Percentiles rank a stretch among this genome's conserved stretches.
Evolutionary conservation across 768 basidiomycete species (phyloP).

Genomic region (Cyclocybe aegerita): DNA sequence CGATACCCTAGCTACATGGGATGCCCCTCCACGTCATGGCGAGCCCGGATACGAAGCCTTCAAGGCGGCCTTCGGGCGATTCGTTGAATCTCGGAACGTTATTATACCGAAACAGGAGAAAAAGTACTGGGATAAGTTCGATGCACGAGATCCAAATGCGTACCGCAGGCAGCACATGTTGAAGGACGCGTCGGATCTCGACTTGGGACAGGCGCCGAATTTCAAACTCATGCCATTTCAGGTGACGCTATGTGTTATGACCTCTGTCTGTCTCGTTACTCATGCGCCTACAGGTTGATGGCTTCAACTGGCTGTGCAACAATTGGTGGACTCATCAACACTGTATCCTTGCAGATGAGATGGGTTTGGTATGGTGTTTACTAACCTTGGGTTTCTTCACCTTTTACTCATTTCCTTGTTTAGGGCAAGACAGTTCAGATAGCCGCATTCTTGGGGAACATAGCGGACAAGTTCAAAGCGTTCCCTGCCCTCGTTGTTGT

Average conservation of each 20-base stretch:
- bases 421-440: constrained; percentile 95
- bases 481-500: constrained; percentile 89
- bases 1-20: constrained; percentile 75
- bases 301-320: constrained; percentile 81
- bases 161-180: constrained; percentile 47
- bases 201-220: constrained; percentile 63
- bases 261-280: background rate
- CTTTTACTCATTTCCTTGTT: constrained; percentile 5
- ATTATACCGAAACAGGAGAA: constrained; percentile 50
- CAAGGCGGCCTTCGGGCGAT: constrained; percentile 63
- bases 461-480: constrained; percentile 53
- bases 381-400: background rate
- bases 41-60: constrained; percentile 66
- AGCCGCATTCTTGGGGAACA: constrained; percentile 75
- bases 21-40: constrained; percentile 71
- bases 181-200: constrained; percentile 52
- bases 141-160: constrained; percentile 55
- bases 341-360: constrained; percentile 95
- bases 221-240: constrained; percentile 88
- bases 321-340: constrained; percentile 88
- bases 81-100: constrained; percentile 61
- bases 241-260: constrained; percentile 35
- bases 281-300: constrained; percentile 53
- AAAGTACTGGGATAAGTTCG: constrained; percentile 41
- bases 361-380: constrained; percentile 71